Base-by-base conservation (phyloP, 2,329 filamentous ascomycete genomes). In the Arthrobotrys entomopaga region DNA sequence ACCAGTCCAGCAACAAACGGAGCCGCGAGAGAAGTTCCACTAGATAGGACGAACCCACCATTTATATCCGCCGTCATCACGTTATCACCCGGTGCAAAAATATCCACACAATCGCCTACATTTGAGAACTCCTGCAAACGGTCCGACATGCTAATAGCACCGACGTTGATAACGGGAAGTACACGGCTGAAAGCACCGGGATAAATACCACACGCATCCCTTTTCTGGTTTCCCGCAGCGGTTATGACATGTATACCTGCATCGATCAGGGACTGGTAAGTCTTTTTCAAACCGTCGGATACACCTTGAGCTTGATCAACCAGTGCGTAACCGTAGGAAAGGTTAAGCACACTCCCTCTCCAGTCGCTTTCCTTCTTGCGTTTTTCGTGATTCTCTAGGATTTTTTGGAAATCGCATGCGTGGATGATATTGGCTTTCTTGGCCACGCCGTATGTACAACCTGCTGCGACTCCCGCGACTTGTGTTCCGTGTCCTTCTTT, bases 371-470 rank as follows among this genome's bases (percentile, higher is more conserved):
- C 34, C 15, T 50, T 48, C 42, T 22, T 42, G 29, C 53, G 63
- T 1, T 20, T 29, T 50, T 66, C 20, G 46, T 66, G 63, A 19
- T 11, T 49, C 8, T 29, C 7, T 1, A 59, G 42, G 8, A 66
- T 38, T 5, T 66, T 16, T 26, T 29, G 13, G 10, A 56, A 34
- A 11, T 4, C 49, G 4, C 50, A 29, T 16, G 19, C 42, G 1
- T 29, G 48, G 15, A 66, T 22, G 29, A 66, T 66, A 19, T 66
- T 66, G 20, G 34, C 63, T 2, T 52, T 66, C 34, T 66, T 66
- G 2, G 63, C 63, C 4, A 66, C 63, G 5, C 63, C 63, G n/a
- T 58, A 66, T 5, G 29, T 26, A 2, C 2, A 26, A 16, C 53
- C 24, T 10, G 40, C 63, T 19, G 24, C 26, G 15, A 66, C 46